Conservation (phyloP, 805 yeast genomes). For the Saccharomycopsis fermentans region DNA sequence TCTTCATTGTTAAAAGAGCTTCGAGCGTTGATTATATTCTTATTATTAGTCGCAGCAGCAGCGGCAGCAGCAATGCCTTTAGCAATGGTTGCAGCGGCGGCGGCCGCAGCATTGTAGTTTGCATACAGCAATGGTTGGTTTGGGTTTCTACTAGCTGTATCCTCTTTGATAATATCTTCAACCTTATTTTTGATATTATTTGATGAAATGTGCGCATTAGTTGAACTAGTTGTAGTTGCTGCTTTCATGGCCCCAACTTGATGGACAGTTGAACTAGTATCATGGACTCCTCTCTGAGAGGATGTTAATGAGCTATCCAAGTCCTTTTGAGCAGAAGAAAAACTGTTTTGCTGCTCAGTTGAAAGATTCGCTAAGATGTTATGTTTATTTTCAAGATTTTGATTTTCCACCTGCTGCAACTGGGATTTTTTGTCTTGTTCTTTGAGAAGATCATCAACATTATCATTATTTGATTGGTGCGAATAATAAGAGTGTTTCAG, state of each 20-base stretch:
- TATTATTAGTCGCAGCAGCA: slow-evolving; percentile 1
- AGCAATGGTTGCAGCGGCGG: slow-evolving; percentile 23
- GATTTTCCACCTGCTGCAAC: background rate
- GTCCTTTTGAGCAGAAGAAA: background rate
- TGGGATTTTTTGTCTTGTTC: background rate
- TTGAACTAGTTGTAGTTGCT: background rate
- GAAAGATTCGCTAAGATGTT: background rate
- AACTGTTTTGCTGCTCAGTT: background rate
- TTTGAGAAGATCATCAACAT: background rate
- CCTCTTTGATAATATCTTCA: background rate
- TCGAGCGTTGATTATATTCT: slow-evolving; percentile 2
- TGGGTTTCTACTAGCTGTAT: background rate
- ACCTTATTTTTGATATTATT: background rate
- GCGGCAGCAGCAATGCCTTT: slow-evolving; percentile 11
- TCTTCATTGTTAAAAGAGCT: background rate
- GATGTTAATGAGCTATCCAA: too few species aligned
- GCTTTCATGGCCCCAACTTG: background rate
- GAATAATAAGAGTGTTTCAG: background rate
- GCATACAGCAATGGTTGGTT: background rate
- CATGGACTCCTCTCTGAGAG: too few species aligned
- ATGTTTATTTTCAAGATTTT: background rate
- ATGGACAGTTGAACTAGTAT: background rate
- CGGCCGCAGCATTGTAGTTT: slow-evolving; percentile 3
- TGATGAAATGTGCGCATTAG: background rate
- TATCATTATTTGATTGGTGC: background rate